Evolutionary conservation across 2,329 filamentous ascomycete genomes (phyloP).

Genomic region (Cladosporium velox): DNA sequence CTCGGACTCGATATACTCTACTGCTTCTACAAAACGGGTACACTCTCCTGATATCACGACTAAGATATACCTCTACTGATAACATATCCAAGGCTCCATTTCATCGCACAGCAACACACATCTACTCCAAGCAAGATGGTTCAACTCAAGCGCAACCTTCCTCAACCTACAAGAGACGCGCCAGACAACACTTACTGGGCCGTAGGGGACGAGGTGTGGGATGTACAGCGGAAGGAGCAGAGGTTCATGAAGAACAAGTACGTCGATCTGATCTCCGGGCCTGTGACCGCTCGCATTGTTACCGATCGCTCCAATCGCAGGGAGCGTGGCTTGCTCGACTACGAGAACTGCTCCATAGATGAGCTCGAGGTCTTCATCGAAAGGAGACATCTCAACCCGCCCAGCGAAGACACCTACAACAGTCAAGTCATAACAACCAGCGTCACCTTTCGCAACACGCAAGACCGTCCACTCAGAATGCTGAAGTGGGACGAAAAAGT

Average conservation of each 20-base stretch:
- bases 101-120: neutral
- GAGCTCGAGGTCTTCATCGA: neutral
- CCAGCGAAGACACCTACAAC: neutral
- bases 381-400: neutral
- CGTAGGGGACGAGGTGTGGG: neutral
- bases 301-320: neutral
- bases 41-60: too few relatives aligned
- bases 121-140: neutral
- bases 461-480: neutral
- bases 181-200: neutral
- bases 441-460: neutral
- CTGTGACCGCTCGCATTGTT: neutral
- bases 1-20: too few relatives aligned
- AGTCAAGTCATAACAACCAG: neutral
- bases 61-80: too few relatives aligned
- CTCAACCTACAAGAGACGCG: neutral
- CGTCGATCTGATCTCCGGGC: neutral
- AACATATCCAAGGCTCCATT: too few relatives aligned
- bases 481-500: neutral
- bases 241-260: neutral
- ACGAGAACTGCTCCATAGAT: neutral
- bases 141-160: neutral
- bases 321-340: slow-evolving; percentile 3
- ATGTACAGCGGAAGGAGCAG: neutral
- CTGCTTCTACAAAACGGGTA: too few relatives aligned